Evolutionary conservation across 306 rosid species (phyloP), one percentile per base, ranked within the genome.

Genomic region (Mucuna pruriens): DNA sequence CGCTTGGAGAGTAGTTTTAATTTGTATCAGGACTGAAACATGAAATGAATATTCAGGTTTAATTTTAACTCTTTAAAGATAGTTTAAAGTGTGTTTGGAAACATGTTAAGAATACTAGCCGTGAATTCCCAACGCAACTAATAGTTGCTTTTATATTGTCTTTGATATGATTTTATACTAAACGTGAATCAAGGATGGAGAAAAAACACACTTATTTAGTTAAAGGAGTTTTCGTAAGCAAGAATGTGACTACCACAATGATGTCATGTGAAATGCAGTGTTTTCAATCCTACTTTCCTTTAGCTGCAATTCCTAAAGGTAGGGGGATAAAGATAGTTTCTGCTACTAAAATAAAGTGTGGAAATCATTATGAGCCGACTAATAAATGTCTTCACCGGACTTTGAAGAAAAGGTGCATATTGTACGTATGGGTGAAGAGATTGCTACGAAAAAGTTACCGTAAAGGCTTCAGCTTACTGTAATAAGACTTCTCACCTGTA

Each of bases 401-500:
- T 67, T 45, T 1, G 11, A 34, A 58, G 68, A 73, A 79, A 68
- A 73, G 86, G 77, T 58, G 63, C 77, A 71, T 52, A 15, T 45
- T 63, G 25, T 55, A 54, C 63, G 23, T 71, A 16, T 42, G 73
- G 55, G 49, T 40, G 69, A 81, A 65, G 82, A 29, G 5, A 46
- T 72, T 67, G 80, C 42, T 26, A 31, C 46, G 17, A 51, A 74
- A 26, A 79, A 79, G 78, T 51, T 44, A 51, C 71, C 52, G 67
- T 26, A 75, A 76, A 79, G 76, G 67, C 48, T 55, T 39, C 36
- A 80, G 31, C 15, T 38, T 39, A 26, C 46, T 9, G 42, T 45
- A 55, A 65, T 55, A 83, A 66, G 60, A 71, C 12, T 54, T 9
- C 87, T 76, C 77, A 90, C 94, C 97, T 0, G 97, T 90, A 75